Evolutionary conservation across 352 stramenopile genomes (phyloP), one percentile per base, ranked within the genome.

Genomic region (Discostella stelligera): DNA sequence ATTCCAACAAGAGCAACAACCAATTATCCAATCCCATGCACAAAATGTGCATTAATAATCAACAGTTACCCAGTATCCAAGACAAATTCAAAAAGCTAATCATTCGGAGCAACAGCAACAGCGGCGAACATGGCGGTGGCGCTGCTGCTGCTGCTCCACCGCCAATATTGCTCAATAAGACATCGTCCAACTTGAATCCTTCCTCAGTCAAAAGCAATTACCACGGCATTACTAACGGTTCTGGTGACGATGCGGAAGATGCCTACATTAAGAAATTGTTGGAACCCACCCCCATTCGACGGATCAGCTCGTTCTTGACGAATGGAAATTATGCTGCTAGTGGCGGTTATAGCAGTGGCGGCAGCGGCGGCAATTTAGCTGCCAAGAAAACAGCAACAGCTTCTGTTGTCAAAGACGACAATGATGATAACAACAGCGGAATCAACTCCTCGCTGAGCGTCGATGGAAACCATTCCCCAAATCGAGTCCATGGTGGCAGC

Each of bases 211-310:
- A 78, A 61, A 46, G 64, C 20, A 56, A 44, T 44, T 13, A 44
- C 13, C 7, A 14, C 13, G 37, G 37, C 2, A 10, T 10, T 13
- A 44, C 2, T 13, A 44, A 55, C 52, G 25, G 23, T 55, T 8
- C 21, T 49, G 50, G 5, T 20, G 65, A 64, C 8, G 49, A 63
- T 49, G 7, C 14, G 49, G 65, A 80, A 50, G 58, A 80, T 53
- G 54, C 14, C 16, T 30, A 74, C n/a, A 61, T 80, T 37, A 68
- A 73, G 23, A 79, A 68, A 66, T 70, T 79, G 62, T 30, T 70
- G 18, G 30, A 55, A 16, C 55, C 63, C 41, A 56, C 71, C 21
- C 58, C 54, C 3, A 16, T 65, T 7, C 44, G 66, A 27, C 18
- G 44, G 27, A 30, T 80, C 1, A 46, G 63, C 27, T 74, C 62